phyloP scores from a whole-genome alignment of 2,329 filamentous ascomycete genomes.

The Diaporthe ampelina region DNA sequence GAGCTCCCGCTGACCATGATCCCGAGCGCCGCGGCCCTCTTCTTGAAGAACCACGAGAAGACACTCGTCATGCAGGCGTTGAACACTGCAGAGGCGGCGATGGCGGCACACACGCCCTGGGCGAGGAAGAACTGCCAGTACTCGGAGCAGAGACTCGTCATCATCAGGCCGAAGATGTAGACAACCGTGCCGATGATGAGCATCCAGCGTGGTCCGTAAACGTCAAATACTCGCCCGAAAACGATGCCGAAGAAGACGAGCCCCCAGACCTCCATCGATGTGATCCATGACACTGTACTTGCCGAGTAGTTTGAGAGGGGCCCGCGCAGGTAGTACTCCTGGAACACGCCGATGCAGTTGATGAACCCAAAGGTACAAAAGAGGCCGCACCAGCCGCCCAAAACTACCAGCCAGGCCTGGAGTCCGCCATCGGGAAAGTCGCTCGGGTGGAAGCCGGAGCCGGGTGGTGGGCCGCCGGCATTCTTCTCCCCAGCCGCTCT shows the following conservation, averaged over 20 bases:
- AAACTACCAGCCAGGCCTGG: constrained; percentile 65
- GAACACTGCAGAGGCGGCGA: constrained; percentile 54
- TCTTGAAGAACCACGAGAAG: constrained; percentile 62
- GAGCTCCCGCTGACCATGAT: constrained; percentile 63
- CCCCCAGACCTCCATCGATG: constrained; percentile 63
- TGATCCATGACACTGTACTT: constrained; percentile 70
- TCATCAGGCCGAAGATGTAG: constrained; percentile 72
- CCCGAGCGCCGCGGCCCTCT: constrained; percentile 62
- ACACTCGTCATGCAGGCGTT: constrained; percentile 52
- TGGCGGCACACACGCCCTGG: constrained; percentile 51
- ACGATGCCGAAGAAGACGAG: constrained; percentile 61
- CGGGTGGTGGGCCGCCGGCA: constrained; percentile 43
- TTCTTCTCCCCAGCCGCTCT: constrained; percentile 39
- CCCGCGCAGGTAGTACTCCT: constrained; percentile 66
- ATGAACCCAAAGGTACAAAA: constrained; percentile 57
- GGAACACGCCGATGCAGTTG: constrained; percentile 67
- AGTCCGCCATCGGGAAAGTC: constrained; percentile 67
- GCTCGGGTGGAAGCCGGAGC: constrained; percentile 52
- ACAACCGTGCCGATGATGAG: constrained; percentile 65
- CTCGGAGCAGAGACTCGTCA: constrained; percentile 63
- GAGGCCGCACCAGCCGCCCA: constrained; percentile 52
- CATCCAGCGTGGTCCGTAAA: constrained; percentile 69
- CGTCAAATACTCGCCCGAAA: constrained; percentile 65
- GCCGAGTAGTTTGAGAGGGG: constrained; percentile 62
- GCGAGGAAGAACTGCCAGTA: constrained; percentile 59